Conservation (phyloP, 2,329 filamentous ascomycete genomes). For the Penicillium italicum region DNA sequence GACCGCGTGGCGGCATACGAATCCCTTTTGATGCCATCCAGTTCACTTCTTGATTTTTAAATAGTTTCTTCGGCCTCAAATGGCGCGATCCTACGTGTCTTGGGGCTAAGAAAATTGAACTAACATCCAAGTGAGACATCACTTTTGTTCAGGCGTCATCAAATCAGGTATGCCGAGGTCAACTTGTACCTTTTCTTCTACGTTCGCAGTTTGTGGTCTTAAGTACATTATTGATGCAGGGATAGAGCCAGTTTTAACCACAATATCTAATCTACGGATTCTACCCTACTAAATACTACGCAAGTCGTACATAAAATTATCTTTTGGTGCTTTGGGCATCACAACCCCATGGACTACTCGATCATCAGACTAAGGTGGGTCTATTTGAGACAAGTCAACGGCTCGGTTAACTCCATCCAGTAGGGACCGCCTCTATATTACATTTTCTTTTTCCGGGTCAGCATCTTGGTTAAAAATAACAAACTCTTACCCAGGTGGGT, state of each 20-base stretch:
- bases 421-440: conserved; percentile 1
- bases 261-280: background rate
- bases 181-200: background rate
- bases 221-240: background rate
- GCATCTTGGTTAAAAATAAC: background rate
- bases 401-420: conserved; percentile 5
- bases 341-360: background rate
- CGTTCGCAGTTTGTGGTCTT: background rate
- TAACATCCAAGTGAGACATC: conserved; percentile 8
- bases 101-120: background rate
- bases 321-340: background rate
- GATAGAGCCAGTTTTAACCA: background rate
- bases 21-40: background rate
- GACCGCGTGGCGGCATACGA: conserved; percentile 20
- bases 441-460: background rate
- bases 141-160: background rate
- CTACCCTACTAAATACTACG: background rate
- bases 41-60: background rate
- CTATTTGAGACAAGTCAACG: background rate
- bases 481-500: too few relatives aligned
- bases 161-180: background rate
- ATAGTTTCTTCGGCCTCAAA: background rate
- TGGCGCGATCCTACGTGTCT: conserved; percentile 7
- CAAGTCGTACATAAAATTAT: background rate
- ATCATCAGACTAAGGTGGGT: background rate